phyloP scores from a whole-genome alignment of 1,284 basidiomycete genomes.

The Trichosporon sp. region DNA sequence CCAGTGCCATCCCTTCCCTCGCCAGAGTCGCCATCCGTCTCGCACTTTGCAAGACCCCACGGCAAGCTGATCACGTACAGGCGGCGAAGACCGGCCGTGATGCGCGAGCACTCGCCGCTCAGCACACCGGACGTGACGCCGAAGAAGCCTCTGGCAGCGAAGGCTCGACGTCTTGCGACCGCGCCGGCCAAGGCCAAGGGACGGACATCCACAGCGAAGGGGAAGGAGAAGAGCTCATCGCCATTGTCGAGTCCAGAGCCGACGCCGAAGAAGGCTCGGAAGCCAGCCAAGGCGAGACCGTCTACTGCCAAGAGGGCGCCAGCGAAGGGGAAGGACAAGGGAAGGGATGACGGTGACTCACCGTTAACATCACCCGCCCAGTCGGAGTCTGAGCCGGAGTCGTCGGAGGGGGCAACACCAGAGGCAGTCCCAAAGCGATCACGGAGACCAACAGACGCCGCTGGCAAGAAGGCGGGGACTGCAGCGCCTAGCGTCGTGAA shows the following conservation, averaged over 20 bases:
- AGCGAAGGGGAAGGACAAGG: too few relatives aligned
- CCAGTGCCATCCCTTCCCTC: not conserved
- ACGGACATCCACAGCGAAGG: not conserved
- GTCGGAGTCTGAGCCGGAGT: not conserved
- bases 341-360: not conserved
- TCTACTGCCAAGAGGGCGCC: not conserved
- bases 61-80: not conserved
- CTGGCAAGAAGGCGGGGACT: not conserved
- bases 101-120: not conserved
- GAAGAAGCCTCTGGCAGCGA: not conserved
- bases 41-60: not conserved
- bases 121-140: not conserved
- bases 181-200: not conserved
- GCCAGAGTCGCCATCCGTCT: not conserved
- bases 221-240: not conserved
- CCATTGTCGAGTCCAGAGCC: not conserved
- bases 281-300: not conserved
- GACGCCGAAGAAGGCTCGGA: not conserved
- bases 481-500: not conserved
- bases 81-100: not conserved
- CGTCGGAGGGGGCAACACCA: not conserved
- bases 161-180: not conserved
- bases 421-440: not conserved
- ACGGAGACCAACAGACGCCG: not conserved
- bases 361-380: not conserved